Base-by-base conservation (phyloP, 371 early-diverging fungal genomes). In the Encephalitozoon intestinalis region DNA sequence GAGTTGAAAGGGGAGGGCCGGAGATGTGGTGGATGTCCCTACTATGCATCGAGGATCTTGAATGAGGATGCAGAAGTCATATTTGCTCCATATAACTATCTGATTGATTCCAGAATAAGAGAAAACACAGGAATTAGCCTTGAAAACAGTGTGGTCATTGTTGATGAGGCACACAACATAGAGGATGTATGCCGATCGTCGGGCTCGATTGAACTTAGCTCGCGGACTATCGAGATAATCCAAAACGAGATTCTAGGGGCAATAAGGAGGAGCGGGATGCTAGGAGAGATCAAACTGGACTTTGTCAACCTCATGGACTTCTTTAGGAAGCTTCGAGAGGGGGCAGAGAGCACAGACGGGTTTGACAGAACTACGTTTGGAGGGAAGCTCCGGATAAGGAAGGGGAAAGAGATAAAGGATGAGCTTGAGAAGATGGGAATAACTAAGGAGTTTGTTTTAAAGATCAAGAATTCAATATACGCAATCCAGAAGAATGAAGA, bases 61-160 rank as follows among this genome's bases (percentile, higher is more conserved):
- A 83, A 86, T 7, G 84, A 83, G 18, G 66, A 76, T 3, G 91
- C 92, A 7, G 90, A 92, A 28, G 83, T 95, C 5, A 82, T 93
- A 0, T 92, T 94, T 76, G 88, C 91, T 37, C 95, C 95, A 0
- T 95, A 95, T 83, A 94, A 92, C 76, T 94, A 93, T 78, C 83
- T 94, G 0, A 86, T 94, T 21, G 91, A 92, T 83, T 87, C 90
- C 4, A 67, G 84, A 83, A 85, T 85, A 50, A 66, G 87, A 31
- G 73, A 76, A 26, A 68, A 79, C 11, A 83, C 84, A 71, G 67
- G 66, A 12, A 83, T 88, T 41, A 71, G 85, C 58, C 73, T 87
- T 26, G 77, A 85, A 2, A 86, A 88, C 39, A 77, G 86, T 30
- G 87, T 93, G 18, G 80, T 95, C 2, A 91, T 95, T 37, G 81